Evolutionary conservation across 2,329 filamentous ascomycete genomes (phyloP), one percentile per base, ranked within the genome.

Genomic region (Colletotrichum camelliae): DNA sequence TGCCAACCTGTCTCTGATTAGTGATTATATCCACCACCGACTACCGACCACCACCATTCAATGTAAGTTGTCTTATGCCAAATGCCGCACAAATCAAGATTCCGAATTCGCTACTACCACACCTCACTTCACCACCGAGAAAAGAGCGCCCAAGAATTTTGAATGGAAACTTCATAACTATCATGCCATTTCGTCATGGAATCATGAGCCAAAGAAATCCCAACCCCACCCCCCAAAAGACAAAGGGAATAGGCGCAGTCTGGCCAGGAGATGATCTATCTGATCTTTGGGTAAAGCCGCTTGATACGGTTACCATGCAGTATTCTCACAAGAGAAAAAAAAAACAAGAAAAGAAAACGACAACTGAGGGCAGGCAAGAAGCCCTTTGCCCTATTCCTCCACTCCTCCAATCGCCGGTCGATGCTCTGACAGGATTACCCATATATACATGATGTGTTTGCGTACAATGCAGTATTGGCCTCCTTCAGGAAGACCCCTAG

Each of bases 161-260:
- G 21, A 62, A 69, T 69, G 12, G 27, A 62, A 62, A 29, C 70
- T 77, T 78, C 77, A 66, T 78, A 77, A 78, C 72, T 77, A 70
- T 78, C 77, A 77, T 78, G 75, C 75, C 77, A 78, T 78, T 78
- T 78, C 77, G 64, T 78, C 77, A 77, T 77, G 73, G 75, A 72
- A 74, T 78, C 77, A 78, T 78, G 72, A 77, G 67, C 75, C 76
- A 66, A 69, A 74, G 43, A 78, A 57, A 77, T 75, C 55, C 66
- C 70, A 70, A 77, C 70, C 67, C 57, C 31, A 52, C 43, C 43
- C 33, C 18, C 66, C 70, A 58, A 35, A 68, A 72, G 37, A 75
- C 68, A 72, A 76, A 75, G 62, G 75, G 64, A 73, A 71, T 52
- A 58, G 77, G 68, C 70, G 72, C 69, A 68, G 74, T 73, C 77